A percentile compares a stretch with the other conserved stretches of the same genome.
These are phyloP conservation scores for Lecanosticta acicola DNA, from an alignment of 2,329 filamentous ascomycete species.

Conservation along the genomic window DNA sequence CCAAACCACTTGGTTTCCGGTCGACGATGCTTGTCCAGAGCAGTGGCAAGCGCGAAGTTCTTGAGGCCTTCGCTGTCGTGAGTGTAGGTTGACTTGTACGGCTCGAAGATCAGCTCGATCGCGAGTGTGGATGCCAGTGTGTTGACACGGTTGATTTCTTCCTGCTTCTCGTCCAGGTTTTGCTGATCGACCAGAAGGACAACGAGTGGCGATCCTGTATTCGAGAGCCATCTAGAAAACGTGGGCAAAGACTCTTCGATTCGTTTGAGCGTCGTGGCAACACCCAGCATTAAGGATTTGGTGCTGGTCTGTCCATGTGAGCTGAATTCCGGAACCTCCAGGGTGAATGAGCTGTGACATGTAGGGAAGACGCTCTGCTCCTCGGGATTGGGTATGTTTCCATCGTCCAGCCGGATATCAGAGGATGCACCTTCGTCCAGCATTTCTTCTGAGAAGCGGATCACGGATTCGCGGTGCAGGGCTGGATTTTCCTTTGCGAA, in stretches of 20 bases:
- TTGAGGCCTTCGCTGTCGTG: constrained; percentile 21
- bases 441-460: constrained; percentile 8
- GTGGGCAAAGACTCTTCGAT: constrained; percentile 21
- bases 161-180: constrained; percentile 12
- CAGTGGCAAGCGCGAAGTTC: constrained; percentile 25
- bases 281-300: constrained; percentile 21
- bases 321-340: constrained; percentile 19
- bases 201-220: constrained; percentile 23
- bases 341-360: constrained; percentile 11
- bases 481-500: constrained; percentile 10
- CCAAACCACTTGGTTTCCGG: constrained; percentile 24
- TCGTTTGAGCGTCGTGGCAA: constrained; percentile 22
- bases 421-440: constrained; percentile 4
- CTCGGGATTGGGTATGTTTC: constrained; percentile 7
- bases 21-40: constrained; percentile 15
- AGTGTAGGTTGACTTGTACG: constrained; percentile 14
- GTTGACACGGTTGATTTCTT: constrained; percentile 9
- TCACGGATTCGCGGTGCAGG: constrained; percentile 14
- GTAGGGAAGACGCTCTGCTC: constrained; percentile 14
- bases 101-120: constrained; percentile 23
- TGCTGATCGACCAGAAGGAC: constrained; percentile 22
- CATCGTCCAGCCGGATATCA: constrained; percentile 13
- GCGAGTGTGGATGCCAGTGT: constrained; percentile 13
- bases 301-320: constrained; percentile 14
- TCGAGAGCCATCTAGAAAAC: constrained; percentile 23